Evolutionary conservation across 2,329 filamentous ascomycete genomes (phyloP), one percentile per base, ranked within the genome.

Genomic region (Neopestalotiopsis rosae): DNA sequence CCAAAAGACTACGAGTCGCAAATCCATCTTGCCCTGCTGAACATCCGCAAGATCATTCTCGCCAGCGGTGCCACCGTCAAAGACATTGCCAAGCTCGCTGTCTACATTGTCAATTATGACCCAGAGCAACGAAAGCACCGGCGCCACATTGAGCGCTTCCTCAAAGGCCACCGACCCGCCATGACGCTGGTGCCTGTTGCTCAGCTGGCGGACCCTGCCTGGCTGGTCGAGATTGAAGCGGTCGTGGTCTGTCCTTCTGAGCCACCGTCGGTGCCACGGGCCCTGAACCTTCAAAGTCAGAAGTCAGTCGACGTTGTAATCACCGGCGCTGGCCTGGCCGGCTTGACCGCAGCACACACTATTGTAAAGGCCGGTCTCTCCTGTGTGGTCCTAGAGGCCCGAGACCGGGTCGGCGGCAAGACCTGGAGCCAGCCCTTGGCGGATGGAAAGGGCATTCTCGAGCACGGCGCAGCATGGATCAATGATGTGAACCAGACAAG

Each of bases 381-480:
- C 0, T 77, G 79, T n/a, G 68, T 83, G 0, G 79, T 88, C 0
- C 75, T 88, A 1, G 87, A 88, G 71, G 85, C 85, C 1, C 78
- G 82, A 4, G 79, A 86, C 56, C 80, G 84, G 0, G 83, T 88
- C 0, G 86, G 86, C 0, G 86, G 87, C 6, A 88, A 88, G 75
- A 86, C 84, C 0, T 85, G 79, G 76, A 84, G 80, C 3, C 69
- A 77, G 3, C 74, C 77, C 1, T 70, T 78, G 9, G 71, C 77
- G 1, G 69, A 76, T 42, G 80, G 74, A 34, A 76, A 75, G 2
- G 83, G 82, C 0, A 69, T 78, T 0, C 79, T 84, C 6, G 88
- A 90, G 28, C 73, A 89, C 0, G 88, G 88, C 2, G 88, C 87
- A 0, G 87, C 86, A 0, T 90, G 88, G 88, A 85, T 90, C 71